Evolutionary conservation across 1,284 basidiomycete genomes (phyloP).

Genomic region (Irpex sp.): DNA sequence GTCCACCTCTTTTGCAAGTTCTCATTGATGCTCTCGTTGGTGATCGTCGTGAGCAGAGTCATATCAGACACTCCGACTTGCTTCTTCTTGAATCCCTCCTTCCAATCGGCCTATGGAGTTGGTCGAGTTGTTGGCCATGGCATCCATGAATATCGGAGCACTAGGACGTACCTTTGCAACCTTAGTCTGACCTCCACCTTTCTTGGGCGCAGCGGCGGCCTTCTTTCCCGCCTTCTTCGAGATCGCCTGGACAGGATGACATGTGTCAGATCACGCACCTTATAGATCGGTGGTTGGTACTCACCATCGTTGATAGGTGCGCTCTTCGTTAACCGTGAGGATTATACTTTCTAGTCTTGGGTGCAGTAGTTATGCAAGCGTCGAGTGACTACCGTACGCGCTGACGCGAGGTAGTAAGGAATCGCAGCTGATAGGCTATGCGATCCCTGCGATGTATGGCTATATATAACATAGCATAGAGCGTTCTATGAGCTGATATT

Average conservation of each 20-base stretch:
- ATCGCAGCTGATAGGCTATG: neutral
- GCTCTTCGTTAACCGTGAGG: neutral
- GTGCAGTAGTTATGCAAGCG: neutral
- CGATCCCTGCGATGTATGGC: neutral
- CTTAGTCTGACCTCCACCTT: constrained; percentile 55
- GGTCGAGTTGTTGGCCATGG: neutral
- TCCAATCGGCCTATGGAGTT: constrained; percentile 84
- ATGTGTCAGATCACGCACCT: constrained; percentile 11
- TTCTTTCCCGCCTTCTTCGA: constrained; percentile 94
- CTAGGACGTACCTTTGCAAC: constrained; percentile 63
- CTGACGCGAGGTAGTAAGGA: neutral
- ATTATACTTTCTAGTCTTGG: neutral
- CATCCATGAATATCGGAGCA: neutral
- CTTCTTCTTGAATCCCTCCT: constrained; percentile 98
- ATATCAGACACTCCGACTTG: constrained; percentile 97
- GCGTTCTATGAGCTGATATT: neutral
- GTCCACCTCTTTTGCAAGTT: constrained; percentile 97
- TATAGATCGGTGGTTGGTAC: constrained; percentile 10
- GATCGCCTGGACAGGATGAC: constrained; percentile 55
- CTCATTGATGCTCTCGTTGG: constrained; percentile 97
- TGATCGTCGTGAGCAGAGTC: constrained; percentile 96
- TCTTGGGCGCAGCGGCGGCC: constrained; percentile 52
- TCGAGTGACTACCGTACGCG: neutral
- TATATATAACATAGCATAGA: neutral
- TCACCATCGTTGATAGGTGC: constrained; percentile 1